A percentile compares a stretch with the other conserved stretches of the same genome.
Conservation (phyloP, 129 eudicot species). For the Chrysanthemum lavandulifolium region DNA sequence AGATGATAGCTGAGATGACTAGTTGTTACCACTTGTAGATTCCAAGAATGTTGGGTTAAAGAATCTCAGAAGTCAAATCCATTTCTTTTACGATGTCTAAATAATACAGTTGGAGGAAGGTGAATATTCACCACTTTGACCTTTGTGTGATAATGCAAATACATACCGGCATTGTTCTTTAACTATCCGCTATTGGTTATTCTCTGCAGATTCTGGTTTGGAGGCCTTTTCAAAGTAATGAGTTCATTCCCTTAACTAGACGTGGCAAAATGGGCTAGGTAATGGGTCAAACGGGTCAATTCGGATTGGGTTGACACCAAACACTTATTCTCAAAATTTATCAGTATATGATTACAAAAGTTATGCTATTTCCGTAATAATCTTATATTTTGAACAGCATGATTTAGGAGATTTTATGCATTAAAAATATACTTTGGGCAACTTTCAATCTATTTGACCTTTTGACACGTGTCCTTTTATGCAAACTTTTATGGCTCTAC, state of each 20-base stretch:
- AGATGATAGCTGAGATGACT: constrained; percentile 13
- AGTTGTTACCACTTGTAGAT: constrained; percentile 37
- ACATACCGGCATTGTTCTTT: constrained; percentile 3
- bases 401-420: constrained; percentile 14
- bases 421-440: not conserved
- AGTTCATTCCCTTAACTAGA: constrained; percentile 8
- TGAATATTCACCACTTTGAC: constrained; percentile 20
- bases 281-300: constrained; percentile 4
- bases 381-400: not conserved
- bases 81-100: constrained; percentile 72
- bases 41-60: constrained; percentile 66
- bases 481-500: not conserved
- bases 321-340: not conserved
- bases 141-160: constrained; percentile 11
- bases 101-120: constrained; percentile 86
- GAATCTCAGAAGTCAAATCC: constrained; percentile 71
- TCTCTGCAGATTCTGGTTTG: constrained; percentile 82
- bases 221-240: constrained; percentile 83
- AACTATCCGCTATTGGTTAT: constrained; percentile 8
- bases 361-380: not conserved
- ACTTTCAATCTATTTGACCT: constrained; percentile 1
- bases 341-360: not conserved
- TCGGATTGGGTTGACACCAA: not conserved
- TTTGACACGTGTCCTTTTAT: not conserved
- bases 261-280: constrained; percentile 8